Evolutionary conservation across 192 early-diverging fungal species (phyloP).

Genomic region (Phlyctochytrium planicorne): DNA sequence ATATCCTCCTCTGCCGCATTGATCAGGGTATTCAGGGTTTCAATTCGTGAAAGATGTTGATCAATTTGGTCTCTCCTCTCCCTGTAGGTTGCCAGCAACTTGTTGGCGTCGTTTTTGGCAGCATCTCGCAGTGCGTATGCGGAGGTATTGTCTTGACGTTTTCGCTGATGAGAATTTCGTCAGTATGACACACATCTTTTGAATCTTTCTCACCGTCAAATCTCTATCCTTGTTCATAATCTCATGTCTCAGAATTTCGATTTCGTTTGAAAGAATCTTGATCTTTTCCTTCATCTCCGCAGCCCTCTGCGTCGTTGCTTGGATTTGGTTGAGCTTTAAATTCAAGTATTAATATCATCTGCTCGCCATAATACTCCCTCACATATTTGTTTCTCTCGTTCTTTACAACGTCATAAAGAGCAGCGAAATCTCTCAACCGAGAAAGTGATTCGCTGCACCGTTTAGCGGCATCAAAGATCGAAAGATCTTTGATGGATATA

Average conservation of each 20-base stretch:
- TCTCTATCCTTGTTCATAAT: constrained; percentile 58
- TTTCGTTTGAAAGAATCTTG: constrained; percentile 62
- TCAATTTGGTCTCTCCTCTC: constrained; percentile 60
- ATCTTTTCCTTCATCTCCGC: constrained; percentile 70
- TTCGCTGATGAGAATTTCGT: constrained; percentile 34
- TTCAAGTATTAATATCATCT: constrained; percentile 2
- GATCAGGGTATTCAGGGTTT: constrained; percentile 54
- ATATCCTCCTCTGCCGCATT: constrained; percentile 56
- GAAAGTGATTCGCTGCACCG: constrained; percentile 47
- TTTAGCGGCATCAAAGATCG: constrained; percentile 50
- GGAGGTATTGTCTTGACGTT: constrained; percentile 54
- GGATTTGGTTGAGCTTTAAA: constrained; percentile 55
- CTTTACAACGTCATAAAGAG: constrained; percentile 60
- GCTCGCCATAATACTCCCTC: constrained; percentile 2
- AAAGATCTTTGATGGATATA: constrained; percentile 46
- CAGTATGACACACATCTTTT: neutral
- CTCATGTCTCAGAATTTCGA: constrained; percentile 61
- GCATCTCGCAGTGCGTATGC: constrained; percentile 53
- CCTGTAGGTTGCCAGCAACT: constrained; percentile 48
- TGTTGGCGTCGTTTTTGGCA: constrained; percentile 65
- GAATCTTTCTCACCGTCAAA: constrained; percentile 37
- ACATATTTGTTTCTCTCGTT: constrained; percentile 68
- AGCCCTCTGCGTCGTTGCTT: constrained; percentile 54
- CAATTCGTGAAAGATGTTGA: constrained; percentile 57
- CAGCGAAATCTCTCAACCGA: constrained; percentile 53